Base-by-base conservation (phyloP, 495 filamentous ascomycete genomes). In the Rhypophila decipiens region DNA sequence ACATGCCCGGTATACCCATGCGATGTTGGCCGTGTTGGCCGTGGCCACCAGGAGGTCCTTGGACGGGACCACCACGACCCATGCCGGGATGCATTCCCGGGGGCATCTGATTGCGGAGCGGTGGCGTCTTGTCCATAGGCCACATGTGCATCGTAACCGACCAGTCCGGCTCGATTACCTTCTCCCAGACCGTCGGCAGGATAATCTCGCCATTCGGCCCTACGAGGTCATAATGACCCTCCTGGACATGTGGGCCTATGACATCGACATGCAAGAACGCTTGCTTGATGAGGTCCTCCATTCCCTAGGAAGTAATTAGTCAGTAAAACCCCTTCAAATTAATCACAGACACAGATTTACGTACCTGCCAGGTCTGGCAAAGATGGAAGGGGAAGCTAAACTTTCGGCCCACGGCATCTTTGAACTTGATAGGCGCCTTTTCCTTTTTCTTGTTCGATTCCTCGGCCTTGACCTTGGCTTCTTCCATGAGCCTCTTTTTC, bases 141-240 rank as follows among this genome's bases (percentile, higher is more conserved):
- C 90, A 96, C 88, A 96, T 93, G 53, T 94, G 87, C 91, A 96
- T 96, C 2, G 83, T 90, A 56, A 96, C 85, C 33, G 78, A 74
- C 88, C 87, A 95, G 61, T 90, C 88, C 5, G 88, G 88, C 65
- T 93, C 79, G 37, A 95, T 69, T 39, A 89, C 82, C 44, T 80
- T 87, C 48, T 93, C 88, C 88, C 88, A 95, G 7, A 93, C 81
- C 50, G 86, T 79, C 5, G 87, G 88, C 18, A 95, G 80, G 52
- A 95, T 88, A 55, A 95, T 93, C 54, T 91, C 87, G 46, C 85
- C 85, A 59, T 91, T 83, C 2, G 87, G 87, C 1, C 85, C 86
- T 15, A 88, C 75, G 34, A 95, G 70, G 63, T 95, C 88, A 65
- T 90, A 95, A 60, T 90, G 86, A 1, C 87, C 87, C 42, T 88